Evolutionary conservation across 768 basidiomycete species (phyloP).

Genomic region (Suillus placidus): DNA sequence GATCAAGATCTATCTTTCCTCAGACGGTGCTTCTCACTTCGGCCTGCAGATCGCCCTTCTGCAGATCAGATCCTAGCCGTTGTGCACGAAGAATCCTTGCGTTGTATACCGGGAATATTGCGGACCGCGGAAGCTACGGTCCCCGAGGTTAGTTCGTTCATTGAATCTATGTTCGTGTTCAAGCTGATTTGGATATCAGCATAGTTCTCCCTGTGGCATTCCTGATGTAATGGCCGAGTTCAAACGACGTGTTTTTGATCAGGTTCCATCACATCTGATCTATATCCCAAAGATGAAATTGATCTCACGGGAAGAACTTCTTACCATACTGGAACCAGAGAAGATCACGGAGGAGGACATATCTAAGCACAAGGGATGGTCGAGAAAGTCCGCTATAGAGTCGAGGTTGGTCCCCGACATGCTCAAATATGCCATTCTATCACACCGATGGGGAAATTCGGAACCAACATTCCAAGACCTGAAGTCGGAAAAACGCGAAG

Average conservation of each 20-base stretch:
- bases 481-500: not conserved
- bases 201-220: not conserved
- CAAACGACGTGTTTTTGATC: constrained; percentile 13
- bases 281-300: constrained; percentile 14
- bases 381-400: constrained; percentile 3
- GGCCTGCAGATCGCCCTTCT: constrained; percentile 3
- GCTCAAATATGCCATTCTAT: constrained; percentile 13
- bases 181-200: not conserved
- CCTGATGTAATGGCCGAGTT: constrained; percentile 7
- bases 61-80: not conserved
- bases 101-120: not conserved
- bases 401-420: constrained; percentile 1
- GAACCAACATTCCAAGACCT: constrained; percentile 13
- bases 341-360: constrained; percentile 7
- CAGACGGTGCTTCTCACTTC: not conserved
- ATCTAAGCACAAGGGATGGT: not conserved
- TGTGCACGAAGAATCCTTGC: not conserved
- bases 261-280: constrained; percentile 8
- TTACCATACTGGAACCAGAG: constrained; percentile 9
- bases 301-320: constrained; percentile 7
- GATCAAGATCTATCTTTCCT: not conserved
- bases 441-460: constrained; percentile 11
- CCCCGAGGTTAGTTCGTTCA: not conserved
- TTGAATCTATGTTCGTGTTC: not conserved
- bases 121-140: not conserved